phyloP scores from a whole-genome alignment of 371 early-diverging fungal genomes.

The Apophysomyces variabilis region DNA sequence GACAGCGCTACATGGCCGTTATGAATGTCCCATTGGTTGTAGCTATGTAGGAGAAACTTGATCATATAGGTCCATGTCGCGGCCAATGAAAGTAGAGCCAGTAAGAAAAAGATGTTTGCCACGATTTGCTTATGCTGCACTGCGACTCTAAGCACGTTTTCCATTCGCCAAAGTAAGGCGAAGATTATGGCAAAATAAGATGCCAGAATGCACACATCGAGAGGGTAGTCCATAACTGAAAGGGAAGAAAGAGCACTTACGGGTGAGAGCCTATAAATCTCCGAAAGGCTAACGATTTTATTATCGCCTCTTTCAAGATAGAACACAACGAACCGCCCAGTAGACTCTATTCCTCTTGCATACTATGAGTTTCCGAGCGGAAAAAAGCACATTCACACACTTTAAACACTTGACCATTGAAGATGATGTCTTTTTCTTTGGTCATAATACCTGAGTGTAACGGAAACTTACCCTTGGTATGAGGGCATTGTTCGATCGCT shows the following conservation, averaged over 20 bases:
- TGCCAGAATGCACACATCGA: conserved; percentile 36
- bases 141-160: neutral
- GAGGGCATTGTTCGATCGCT: too few relatives aligned
- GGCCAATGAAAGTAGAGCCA: conserved; percentile 25
- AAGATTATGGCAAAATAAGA: conserved; percentile 43
- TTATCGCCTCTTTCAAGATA: too few relatives aligned
- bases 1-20: conserved; percentile 6
- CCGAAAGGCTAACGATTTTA: too few relatives aligned
- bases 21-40: conserved; percentile 24
- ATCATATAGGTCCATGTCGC: conserved; percentile 51
- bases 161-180: conserved; percentile 30
- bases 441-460: too few relatives aligned
- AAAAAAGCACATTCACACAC: too few relatives aligned
- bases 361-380: too few relatives aligned
- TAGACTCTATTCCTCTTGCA: neutral
- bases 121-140: conserved; percentile 1
- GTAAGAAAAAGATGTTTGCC: conserved; percentile 16
- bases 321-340: too few relatives aligned
- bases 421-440: too few relatives aligned
- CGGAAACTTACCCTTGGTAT: too few relatives aligned
- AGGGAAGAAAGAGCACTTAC: neutral
- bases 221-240: conserved; percentile 33
- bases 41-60: conserved; percentile 38
- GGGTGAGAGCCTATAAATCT: neutral
- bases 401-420: too few relatives aligned